Evolutionary conservation across 1,139 yeast species (phyloP), one percentile per base, ranked within the genome.

Genomic region (Saccharomyces hybrid): DNA sequence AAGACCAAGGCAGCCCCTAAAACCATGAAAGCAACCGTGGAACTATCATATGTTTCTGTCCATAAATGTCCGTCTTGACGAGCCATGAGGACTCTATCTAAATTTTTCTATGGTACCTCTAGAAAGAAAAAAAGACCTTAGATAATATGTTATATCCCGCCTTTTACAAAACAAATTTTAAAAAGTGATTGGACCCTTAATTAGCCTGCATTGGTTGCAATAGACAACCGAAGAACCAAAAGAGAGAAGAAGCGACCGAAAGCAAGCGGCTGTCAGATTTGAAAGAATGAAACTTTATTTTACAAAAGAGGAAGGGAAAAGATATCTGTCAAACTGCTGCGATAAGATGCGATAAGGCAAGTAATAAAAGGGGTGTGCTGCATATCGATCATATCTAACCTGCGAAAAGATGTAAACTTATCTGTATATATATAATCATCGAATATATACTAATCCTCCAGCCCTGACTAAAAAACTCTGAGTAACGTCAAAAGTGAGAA

Each of bases 401-500:
- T 38, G 44, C 44, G 2, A 19, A 19, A 38, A 16, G 25, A 16
- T 16, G 2, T 9, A 0, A 19, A 16, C n/a, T 16, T 5, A 38
- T 7, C 44, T 56, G 11, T 19, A 16, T 38, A 38, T 38, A 38
- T 38, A 38, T 38, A 38, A 16, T 7, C 13, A 38, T 38, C 26
- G 11, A 38, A 38, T 9, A 16, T 9, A 38, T 38, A 6, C 26
- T 2, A 19, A 67, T 68, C 9, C 84, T 88, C 52, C 86, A 76
- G 13, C 86, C 80, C 67, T 87, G 79, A 66, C 85, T 79, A 66
- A 89, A 82, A 38, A 16, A 23, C 42, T 38, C 42, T 19, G 3
- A 3, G 4, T 5, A 38, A 13, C 44, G 44, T 38, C 8, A 6
- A 38, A 8, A 38, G 44, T 13, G 44, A 38, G 44, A 6, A 2